These are phyloP conservation scores for Colletotrichum viniferum DNA, from an alignment of 2,329 filamentous ascomycete species.

Conservation along the genomic window DNA sequence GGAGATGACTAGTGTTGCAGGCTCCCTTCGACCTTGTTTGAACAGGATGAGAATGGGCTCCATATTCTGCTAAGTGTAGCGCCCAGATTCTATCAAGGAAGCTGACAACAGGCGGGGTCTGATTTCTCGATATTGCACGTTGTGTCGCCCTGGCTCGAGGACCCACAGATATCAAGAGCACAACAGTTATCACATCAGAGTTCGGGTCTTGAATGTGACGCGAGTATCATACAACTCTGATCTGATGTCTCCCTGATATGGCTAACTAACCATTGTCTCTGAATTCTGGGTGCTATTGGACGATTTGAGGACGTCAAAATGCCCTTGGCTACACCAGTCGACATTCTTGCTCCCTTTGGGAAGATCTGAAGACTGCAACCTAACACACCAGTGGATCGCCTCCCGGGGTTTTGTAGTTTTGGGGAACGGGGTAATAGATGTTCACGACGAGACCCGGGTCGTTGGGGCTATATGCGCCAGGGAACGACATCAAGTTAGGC, in stretches of 20 bases:
- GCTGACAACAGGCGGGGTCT: background rate
- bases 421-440: slow-evolving; percentile 47
- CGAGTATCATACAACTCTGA: background rate
- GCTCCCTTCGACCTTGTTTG: background rate
- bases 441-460: slow-evolving; percentile 48
- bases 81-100: background rate
- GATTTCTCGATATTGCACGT: background rate
- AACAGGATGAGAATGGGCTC: slow-evolving; percentile 56
- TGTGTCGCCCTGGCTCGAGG: background rate
- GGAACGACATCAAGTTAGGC: slow-evolving; percentile 44
- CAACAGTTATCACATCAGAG: background rate
- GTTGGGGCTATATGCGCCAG: slow-evolving; percentile 42
- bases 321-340: background rate
- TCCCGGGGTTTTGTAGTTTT: slow-evolving; percentile 34
- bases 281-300: background rate
- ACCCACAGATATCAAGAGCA: background rate
- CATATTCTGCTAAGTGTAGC: background rate
- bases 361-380: slow-evolving; percentile 29
- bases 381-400: slow-evolving; percentile 21
- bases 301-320: background rate
- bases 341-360: background rate
- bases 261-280: background rate
- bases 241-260: background rate
- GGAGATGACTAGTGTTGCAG: background rate
- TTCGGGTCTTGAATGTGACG: background rate